Base-by-base conservation (phyloP, 768 basidiomycete genomes). In the Porphyrellus cyaneotinctus region DNA sequence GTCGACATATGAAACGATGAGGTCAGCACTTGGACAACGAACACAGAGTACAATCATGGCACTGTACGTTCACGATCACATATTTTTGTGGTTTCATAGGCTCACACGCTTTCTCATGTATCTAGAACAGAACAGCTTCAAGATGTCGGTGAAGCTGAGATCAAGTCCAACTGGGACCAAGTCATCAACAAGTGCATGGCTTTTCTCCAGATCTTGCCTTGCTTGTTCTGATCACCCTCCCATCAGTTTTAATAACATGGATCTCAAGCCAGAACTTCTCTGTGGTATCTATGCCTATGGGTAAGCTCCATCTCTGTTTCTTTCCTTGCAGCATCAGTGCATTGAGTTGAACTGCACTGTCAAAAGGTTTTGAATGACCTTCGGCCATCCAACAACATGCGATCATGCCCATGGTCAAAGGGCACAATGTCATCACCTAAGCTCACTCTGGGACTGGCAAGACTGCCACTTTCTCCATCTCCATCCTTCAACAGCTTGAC, bases 391-490 rank as follows among this genome's bases (percentile, higher is more conserved):
- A 99, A 75, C 94, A 97, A 76, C 89, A 95, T 64, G 97, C 97
- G 58, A 99, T 99, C 73, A 87, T 97, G 60, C 95, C 97, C 62
- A 93, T 99, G 69, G 85, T 95, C 64, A 95, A 95, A 72, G 94
- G 93, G 35, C 92, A 95, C 80, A 95, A 98, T 80, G 95, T 97
- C 64, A 97, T 97, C 64, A 95, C 95, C 51, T 95, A 94, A 72
- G 97, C 97, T 63, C 97, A 98, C 78, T 97, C 95, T 30, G 97
- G 97, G 62, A 98, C 97, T 57, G 97, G 97, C 70, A 99, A 98
- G 79, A 98, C 97, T 52, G 97, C 95, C 53, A 97, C 97, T n/a
- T 98, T 98, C 78, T 93, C 91, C 69, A 88, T 99, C 67, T 95
- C 95, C 52, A 95, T 98, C 69, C 86, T 99, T 60, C 93, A 99